Conservation (phyloP, 2,329 filamentous ascomycete species). For the Fusarium zealandicum region DNA sequence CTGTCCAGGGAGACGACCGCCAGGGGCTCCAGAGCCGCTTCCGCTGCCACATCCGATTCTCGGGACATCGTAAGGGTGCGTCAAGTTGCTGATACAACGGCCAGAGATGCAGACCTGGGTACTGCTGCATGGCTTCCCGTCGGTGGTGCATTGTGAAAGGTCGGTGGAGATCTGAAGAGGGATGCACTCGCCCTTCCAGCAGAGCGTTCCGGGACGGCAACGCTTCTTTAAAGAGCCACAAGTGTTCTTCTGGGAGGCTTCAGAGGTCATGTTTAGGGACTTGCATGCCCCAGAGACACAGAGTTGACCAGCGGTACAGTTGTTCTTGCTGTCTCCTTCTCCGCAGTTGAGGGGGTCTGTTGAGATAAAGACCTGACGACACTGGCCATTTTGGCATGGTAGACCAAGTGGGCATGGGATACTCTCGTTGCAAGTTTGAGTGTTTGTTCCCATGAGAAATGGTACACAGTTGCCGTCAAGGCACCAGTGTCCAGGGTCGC, state of each 20-base stretch:
- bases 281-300: conserved; percentile 21
- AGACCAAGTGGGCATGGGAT: conserved; percentile 14
- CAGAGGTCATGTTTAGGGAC: conserved; percentile 14
- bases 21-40: conserved; percentile 9
- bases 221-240: conserved; percentile 10
- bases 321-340: not conserved
- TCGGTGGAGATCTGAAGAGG: conserved; percentile 19
- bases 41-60: conserved; percentile 13
- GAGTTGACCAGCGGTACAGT: conserved; percentile 20
- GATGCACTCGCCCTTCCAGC: conserved; percentile 8
- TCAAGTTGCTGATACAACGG: conserved; percentile 16
- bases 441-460: conserved; percentile 25
- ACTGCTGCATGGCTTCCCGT: conserved; percentile 7
- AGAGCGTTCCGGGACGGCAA: conserved; percentile 19
- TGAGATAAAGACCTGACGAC: conserved; percentile 21
- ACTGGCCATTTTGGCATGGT: conserved; percentile 12
- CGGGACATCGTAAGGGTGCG: not conserved
- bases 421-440: conserved; percentile 19
- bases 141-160: conserved; percentile 14
- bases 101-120: conserved; percentile 22
- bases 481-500: conserved; percentile 30
- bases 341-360: conserved; percentile 23
- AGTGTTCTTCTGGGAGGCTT: not conserved
- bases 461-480: conserved; percentile 29
- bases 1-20: conserved; percentile 11